Percentiles rank a stretch among this genome's conserved stretches.
phyloP scores from a whole-genome alignment of 2,329 filamentous ascomycete genomes.

The Emericellopsis atlantica region DNA sequence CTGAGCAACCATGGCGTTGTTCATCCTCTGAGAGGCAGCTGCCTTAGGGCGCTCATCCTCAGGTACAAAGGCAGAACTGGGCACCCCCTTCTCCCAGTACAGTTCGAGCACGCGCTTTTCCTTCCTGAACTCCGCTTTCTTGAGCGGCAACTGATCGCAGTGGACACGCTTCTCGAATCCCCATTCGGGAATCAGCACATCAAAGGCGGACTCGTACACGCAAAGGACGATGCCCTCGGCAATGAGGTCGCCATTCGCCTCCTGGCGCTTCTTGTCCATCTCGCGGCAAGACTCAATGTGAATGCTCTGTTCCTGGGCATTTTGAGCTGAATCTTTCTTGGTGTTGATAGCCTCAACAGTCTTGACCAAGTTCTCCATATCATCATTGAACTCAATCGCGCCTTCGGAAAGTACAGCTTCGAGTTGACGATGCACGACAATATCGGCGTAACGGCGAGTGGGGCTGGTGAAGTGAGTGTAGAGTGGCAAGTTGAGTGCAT shows the following conservation, averaged over 20 bases:
- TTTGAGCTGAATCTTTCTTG: conserved; percentile 97
- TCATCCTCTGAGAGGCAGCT: conserved; percentile 58
- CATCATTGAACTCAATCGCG: conserved; percentile 74
- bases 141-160: conserved; percentile 91
- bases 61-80: conserved; percentile 88
- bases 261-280: conserved; percentile 85
- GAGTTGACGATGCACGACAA: conserved; percentile 89
- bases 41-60: conserved; percentile 93
- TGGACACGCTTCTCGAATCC: conserved; percentile 99
- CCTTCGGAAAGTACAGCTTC: conserved; percentile 76
- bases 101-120: conserved; percentile 88
- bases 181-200: conserved; percentile 94
- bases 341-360: conserved; percentile 93
- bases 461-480: conserved; percentile 98
- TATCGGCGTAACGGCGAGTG: conserved; percentile 85
- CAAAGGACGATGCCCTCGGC: conserved; percentile 92
- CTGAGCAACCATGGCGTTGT: conserved; percentile 63
- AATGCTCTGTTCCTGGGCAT: conserved; percentile 95
- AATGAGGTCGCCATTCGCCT: conserved; percentile 81
- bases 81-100: conserved; percentile 99
- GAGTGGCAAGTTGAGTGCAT: conserved; percentile 79
- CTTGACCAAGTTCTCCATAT: conserved; percentile 79
- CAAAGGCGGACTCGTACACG: conserved; percentile 97
- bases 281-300: conserved; percentile 94
- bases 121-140: conserved; percentile 99